These are phyloP conservation scores for Lycium barbarum DNA, from an alignment of 257 asterid species.

Conservation along the genomic window DNA sequence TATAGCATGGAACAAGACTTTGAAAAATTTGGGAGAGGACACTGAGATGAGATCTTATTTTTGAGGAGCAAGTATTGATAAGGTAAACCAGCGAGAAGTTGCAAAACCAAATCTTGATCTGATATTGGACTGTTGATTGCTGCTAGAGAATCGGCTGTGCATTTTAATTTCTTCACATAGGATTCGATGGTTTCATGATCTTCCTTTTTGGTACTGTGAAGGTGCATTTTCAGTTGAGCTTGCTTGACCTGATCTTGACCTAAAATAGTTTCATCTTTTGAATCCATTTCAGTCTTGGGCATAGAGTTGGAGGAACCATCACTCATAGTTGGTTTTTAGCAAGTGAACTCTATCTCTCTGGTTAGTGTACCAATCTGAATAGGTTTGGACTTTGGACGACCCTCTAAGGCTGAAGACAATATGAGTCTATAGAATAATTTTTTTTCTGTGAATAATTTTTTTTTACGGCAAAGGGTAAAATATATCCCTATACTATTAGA, in stretches of 20 bases:
- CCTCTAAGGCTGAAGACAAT: too few species aligned
- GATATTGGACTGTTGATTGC: background rate
- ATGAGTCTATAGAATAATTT: too few species aligned
- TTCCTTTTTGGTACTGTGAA: background rate
- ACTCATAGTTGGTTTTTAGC: too few species aligned
- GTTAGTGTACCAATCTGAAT: too few species aligned
- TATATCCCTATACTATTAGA: too few species aligned
- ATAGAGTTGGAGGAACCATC: too few species aligned
- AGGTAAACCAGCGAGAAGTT: slow-evolving; percentile 21
- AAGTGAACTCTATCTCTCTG: too few species aligned
- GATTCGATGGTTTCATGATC: background rate
- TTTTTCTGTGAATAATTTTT: too few species aligned
- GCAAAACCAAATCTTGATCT: slow-evolving; percentile 15
- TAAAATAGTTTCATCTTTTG: background rate
- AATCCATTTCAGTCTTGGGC: too few species aligned
- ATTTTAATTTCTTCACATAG: background rate
- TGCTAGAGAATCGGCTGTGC: background rate
- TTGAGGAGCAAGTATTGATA: background rate
- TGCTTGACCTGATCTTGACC: too few species aligned
- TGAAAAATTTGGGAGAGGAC: background rate
- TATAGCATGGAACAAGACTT: background rate
- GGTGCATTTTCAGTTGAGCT: background rate
- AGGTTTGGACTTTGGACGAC: too few species aligned
- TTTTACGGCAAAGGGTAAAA: too few species aligned
- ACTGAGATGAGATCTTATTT: background rate